Conservation (phyloP, 2,329 filamentous ascomycete genomes). For the Dothideomycetidae sp. region DNA sequence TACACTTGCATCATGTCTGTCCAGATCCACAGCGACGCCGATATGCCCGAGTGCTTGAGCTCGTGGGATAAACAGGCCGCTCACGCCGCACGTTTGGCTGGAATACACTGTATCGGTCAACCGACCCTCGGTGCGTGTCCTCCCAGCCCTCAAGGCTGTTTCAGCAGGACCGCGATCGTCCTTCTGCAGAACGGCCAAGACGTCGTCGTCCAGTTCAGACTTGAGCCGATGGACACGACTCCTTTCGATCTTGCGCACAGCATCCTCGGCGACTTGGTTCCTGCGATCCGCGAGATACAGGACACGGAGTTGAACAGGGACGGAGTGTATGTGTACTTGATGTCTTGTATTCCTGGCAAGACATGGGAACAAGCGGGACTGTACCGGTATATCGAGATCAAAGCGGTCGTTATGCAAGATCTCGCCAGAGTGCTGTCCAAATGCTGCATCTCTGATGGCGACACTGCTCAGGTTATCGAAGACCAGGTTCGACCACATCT, state of each 20-base stretch:
- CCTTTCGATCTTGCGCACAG: background rate
- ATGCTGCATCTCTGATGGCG: background rate
- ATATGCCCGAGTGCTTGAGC: too few species aligned
- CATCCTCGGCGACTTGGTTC: background rate
- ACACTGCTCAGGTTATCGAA: background rate
- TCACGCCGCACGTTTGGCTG: too few species aligned
- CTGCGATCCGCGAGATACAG: background rate
- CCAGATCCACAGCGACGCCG: too few species aligned
- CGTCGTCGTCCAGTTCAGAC: background rate
- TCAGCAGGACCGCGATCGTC: background rate
- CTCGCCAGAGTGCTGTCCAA: background rate
- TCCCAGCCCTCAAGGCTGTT: too few species aligned
- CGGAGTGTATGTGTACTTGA: background rate
- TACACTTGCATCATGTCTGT: too few species aligned
- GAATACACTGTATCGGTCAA: too few species aligned
- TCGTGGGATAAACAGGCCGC: too few species aligned
- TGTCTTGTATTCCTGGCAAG: background rate
- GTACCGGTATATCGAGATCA: background rate
- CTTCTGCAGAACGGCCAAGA: background rate
- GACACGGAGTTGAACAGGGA: too few species aligned
- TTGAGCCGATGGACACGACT: background rate
- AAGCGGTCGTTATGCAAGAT: background rate
- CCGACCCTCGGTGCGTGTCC: too few species aligned
- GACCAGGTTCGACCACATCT: background rate
- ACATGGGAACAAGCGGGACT: background rate